A percentile compares a stretch with the other conserved stretches of the same genome.
Evolutionary conservation across 139 green algal species (phyloP).

Genomic region (Volvox africanus): DNA sequence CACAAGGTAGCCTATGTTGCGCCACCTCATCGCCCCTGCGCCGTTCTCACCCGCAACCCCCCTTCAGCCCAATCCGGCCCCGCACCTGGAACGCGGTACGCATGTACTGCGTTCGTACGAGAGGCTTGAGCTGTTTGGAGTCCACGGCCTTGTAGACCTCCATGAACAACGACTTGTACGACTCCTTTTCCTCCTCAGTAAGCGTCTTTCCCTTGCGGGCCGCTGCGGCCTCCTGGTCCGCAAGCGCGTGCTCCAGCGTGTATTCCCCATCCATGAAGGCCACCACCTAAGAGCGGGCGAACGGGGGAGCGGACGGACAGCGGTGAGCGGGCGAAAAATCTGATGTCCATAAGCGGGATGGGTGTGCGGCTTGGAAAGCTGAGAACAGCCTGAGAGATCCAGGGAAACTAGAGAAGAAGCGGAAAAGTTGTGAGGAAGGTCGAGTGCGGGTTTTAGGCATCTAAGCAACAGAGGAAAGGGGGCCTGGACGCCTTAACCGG

Average conservation of each 20-base stretch:
- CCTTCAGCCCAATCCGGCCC: neutral
- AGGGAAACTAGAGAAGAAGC: too few species aligned
- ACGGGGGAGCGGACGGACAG: neutral
- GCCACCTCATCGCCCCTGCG: too few species aligned
- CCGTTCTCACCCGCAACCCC: neutral
- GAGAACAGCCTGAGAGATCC: too few species aligned
- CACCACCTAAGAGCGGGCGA: conserved; percentile 54
- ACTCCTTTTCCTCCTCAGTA: conserved; percentile 72
- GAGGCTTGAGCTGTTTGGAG: conserved; percentile 91
- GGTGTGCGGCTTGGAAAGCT: too few species aligned
- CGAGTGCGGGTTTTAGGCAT: too few species aligned
- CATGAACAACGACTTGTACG: conserved; percentile 78
- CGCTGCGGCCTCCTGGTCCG: conserved; percentile 57
- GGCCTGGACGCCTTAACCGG: too few species aligned
- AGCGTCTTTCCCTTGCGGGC: conserved; percentile 70
- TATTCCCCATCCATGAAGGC: conserved; percentile 88
- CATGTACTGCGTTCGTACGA: conserved; percentile 95
- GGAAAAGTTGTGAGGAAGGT: too few species aligned
- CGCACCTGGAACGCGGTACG: conserved; percentile 89
- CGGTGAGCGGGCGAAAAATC: too few species aligned
- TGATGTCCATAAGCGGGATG: too few species aligned
- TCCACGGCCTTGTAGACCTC: conserved; percentile 85
- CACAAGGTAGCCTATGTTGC: too few species aligned
- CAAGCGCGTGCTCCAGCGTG: conserved; percentile 69
- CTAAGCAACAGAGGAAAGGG: too few species aligned